These are phyloP conservation scores for Pyrenula aspistea DNA, from an alignment of 495 filamentous ascomycete genomes.

Conservation along the genomic window DNA sequence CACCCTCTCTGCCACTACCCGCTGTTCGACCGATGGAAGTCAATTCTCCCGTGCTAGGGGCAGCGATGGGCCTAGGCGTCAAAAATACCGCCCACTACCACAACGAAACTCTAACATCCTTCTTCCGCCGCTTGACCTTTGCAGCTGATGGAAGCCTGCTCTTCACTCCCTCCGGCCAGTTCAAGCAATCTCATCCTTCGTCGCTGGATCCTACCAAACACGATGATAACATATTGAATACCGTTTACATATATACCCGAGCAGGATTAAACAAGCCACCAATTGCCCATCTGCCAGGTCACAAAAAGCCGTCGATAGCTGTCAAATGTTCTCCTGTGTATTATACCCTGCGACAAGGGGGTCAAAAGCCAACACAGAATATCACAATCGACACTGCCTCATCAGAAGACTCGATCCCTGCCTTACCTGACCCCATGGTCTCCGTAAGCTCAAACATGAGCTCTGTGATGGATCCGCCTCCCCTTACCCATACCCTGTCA, in stretches of 20 bases:
- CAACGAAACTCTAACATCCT: conserved; percentile 96
- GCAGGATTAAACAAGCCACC: conserved; percentile 95
- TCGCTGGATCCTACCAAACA: conserved; percentile 55
- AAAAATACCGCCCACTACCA: conserved; percentile 86
- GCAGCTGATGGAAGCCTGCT: conserved; percentile 90
- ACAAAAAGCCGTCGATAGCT: conserved; percentile 96
- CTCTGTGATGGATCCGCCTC: conserved; percentile 71
- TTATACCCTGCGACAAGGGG: conserved; percentile 69
- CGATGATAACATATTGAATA: conserved; percentile 82
- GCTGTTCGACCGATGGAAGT: conserved; percentile 93
- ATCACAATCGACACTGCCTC: conserved; percentile 93
- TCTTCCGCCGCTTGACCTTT: conserved; percentile 90
- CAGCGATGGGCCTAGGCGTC: conserved; percentile 42
- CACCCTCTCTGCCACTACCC: conserved; percentile 74
- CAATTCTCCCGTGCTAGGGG: conserved; percentile 55
- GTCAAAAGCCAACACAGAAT: conserved; percentile 58
- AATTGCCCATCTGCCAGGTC: conserved; percentile 91
- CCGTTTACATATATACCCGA: conserved; percentile 94
- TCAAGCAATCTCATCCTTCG: conserved; percentile 66
- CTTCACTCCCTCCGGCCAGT: conserved; percentile 93
- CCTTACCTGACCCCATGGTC: conserved; percentile 71
- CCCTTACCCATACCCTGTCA: conserved; percentile 36
- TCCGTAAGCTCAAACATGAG: conserved; percentile 43
- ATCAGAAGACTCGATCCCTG: conserved; percentile 67
- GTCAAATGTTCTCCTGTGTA: conserved; percentile 87